Evolutionary conservation across 176 grass and related monocot genomes (phyloP).

Genomic region (Phragmites australis): DNA sequence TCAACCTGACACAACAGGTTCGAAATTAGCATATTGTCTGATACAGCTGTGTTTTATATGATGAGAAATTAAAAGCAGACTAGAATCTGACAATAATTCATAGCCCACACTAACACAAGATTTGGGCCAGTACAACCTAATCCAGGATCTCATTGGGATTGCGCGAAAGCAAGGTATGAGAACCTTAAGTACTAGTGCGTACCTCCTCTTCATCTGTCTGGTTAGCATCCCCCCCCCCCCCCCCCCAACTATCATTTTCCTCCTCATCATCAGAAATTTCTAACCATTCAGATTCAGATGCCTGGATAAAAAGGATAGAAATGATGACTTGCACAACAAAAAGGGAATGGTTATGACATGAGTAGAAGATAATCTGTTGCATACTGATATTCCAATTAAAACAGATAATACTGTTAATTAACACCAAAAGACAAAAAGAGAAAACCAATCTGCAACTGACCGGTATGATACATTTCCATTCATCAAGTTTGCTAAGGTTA

Average conservation of each 20-base stretch:
- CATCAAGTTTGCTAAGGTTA: slow-evolving; percentile 97
- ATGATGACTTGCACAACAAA: slow-evolving; percentile 1
- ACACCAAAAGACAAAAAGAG: slow-evolving; percentile 7
- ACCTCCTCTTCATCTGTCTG: slow-evolving; percentile 71
- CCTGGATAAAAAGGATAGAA: slow-evolving; percentile 42
- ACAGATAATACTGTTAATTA: slow-evolving; percentile 9
- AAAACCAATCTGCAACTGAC: slow-evolving; percentile 47
- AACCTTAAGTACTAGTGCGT: slow-evolving; percentile 6
- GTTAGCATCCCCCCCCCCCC: slow-evolving; percentile 53
- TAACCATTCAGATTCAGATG: slow-evolving; percentile 97
- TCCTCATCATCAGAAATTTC: slow-evolving; percentile 84
- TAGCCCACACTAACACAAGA: background rate
- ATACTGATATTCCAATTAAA: background rate
- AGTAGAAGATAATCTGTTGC: slow-evolving; percentile 7
- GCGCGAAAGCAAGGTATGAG: background rate
- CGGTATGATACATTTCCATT: slow-evolving; percentile 94
- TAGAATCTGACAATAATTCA: slow-evolving; percentile 11
- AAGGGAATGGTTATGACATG: background rate
- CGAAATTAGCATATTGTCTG: background rate
- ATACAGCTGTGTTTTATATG: background rate
- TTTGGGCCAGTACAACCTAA: background rate
- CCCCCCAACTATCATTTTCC: slow-evolving; percentile 48
- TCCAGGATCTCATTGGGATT: background rate
- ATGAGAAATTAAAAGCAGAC: background rate
- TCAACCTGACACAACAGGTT: background rate